Base-by-base conservation (phyloP, 2,329 filamentous ascomycete genomes). In the Hypoxylon rubiginosum region DNA sequence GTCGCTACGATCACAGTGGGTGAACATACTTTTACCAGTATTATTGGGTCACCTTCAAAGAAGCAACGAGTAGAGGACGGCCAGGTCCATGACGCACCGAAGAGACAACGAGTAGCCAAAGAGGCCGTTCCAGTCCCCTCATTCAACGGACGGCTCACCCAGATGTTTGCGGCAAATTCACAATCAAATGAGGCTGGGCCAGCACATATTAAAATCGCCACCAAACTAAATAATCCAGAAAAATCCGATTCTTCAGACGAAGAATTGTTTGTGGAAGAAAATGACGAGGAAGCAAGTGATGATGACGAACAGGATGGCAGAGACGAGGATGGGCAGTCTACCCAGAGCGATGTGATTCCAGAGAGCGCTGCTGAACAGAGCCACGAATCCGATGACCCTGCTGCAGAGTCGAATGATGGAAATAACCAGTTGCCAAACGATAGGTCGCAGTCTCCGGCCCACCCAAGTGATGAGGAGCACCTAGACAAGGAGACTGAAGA, bases 1-100 rank as follows among this genome's bases (percentile, higher is more conserved):
- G 81, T 90, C 55, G 91, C 92, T 19, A 92, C 91, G 1, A 92
- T 95, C 51, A 94, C 91, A 0, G 88, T 95, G 58, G 92, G 91
- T 1, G 84, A 90, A 66, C 85, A 84, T 49, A 92, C 90, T 0
- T 84, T 89, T 4, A 90, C 87, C 0, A 90, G 89, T 19, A 84
- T 88, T 32, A 84, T 93, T 69, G 90, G 91, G 1, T 86, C 83
- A 53, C 82, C 85, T 53, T 74, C 82, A 3, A 86, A 87, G 67
- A 83, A 79, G 62, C 80, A 77, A 60, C 79, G 80, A 50, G 77
- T 79, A 45, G 81, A 82, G 17, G 78, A 82, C 4, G 21, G 4
- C 50, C 79, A 46, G 28, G 36, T 24, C 13, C 80, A 9, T 26
- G 66, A 50, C 28, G 26, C 75, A 70, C 26, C 81, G 78, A 66